These are phyloP conservation scores for Kandelia obovata DNA, from an alignment of 345 rosid species.

Conservation along the genomic window DNA sequence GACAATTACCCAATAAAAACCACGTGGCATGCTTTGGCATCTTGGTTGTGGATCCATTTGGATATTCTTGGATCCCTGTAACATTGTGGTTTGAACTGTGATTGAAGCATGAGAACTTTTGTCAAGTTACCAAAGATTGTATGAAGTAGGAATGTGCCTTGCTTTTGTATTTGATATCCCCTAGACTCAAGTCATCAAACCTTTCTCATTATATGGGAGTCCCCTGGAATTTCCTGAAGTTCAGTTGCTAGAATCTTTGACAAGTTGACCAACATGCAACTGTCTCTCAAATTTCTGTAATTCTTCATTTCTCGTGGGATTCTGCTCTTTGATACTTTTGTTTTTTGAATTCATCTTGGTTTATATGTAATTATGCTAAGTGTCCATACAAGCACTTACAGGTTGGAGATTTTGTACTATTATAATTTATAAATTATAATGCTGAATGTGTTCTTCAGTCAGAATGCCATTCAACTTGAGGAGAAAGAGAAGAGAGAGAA, in stretches of 20 bases:
- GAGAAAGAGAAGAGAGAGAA: conserved; percentile 36
- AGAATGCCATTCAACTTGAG: conserved; percentile 31
- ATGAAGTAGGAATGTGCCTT: neutral
- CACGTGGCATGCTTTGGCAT: neutral
- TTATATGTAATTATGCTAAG: neutral
- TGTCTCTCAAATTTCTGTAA: neutral
- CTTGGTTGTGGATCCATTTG: neutral
- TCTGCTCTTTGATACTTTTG: neutral
- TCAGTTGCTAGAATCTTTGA: neutral
- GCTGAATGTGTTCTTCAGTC: conserved; percentile 12
- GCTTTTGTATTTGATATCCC: conserved; percentile 1
- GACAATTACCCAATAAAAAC: neutral
- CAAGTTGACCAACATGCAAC: neutral
- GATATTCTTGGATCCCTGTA: neutral
- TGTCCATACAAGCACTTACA: neutral
- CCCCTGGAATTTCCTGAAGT: neutral
- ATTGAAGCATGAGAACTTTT: neutral
- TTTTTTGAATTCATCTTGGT: neutral
- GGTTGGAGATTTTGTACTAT: neutral
- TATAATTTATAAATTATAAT: neutral
- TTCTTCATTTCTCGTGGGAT: neutral
- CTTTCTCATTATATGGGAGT: neutral
- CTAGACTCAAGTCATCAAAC: conserved; percentile 1
- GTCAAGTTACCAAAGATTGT: neutral
- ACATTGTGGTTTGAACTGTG: neutral